Evolutionary conservation across 2,329 filamentous ascomycete species (phyloP).

Genomic region (Aspergillus hortae): DNA sequence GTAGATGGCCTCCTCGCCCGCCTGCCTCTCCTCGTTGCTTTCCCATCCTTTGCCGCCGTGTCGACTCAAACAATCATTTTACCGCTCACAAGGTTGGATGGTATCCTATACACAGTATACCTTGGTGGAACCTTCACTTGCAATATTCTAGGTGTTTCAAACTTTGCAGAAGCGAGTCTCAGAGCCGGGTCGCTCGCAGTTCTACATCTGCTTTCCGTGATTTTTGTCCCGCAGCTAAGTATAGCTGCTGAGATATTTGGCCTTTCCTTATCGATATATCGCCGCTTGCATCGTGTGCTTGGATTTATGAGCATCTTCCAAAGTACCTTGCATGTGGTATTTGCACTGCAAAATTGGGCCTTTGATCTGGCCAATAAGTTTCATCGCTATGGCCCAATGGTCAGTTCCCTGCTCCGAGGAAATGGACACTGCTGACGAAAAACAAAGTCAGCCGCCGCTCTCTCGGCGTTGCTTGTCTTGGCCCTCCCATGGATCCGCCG

Average conservation of each 20-base stretch:
- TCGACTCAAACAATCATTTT: no score
- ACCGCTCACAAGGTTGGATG: not conserved
- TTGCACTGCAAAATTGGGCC: not conserved
- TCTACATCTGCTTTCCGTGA: constrained; percentile 1
- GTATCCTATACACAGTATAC: not conserved
- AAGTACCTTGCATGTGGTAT: not conserved
- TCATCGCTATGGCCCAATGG: constrained; percentile 2
- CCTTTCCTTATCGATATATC: constrained; percentile 2
- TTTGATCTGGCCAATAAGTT: not conserved
- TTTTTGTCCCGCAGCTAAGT: constrained; percentile 1
- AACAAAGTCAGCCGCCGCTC: not conserved
- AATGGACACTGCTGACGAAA: not conserved
- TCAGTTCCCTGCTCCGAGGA: not conserved
- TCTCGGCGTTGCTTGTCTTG: not conserved
- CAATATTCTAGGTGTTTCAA: constrained; percentile 2
- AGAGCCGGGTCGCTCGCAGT: not conserved
- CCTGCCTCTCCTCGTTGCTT: not conserved
- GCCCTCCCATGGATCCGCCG: not conserved
- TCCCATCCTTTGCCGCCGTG: not conserved
- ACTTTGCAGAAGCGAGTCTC: not conserved
- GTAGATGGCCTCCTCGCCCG: not conserved
- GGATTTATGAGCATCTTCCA: constrained; percentile 1
- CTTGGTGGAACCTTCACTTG: constrained; percentile 1
- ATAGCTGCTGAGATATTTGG: not conserved
- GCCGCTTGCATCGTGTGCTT: not conserved